Conservation (phyloP, 164 flowering plant species). For the Paratinospora sagittata region DNA sequence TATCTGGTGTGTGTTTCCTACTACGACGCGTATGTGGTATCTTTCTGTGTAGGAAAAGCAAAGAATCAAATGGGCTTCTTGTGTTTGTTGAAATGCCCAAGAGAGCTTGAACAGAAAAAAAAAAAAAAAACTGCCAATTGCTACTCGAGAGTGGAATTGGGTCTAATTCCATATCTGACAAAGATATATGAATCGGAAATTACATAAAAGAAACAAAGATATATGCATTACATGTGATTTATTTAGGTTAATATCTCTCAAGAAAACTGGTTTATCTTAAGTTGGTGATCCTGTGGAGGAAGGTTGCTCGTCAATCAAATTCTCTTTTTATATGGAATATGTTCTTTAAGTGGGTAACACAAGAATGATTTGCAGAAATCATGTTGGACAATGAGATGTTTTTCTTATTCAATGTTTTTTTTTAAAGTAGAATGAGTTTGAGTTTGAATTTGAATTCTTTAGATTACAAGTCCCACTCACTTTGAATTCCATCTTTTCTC, state of each 20-base stretch:
- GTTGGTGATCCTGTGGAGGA: too few relatives aligned
- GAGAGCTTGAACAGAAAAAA: neutral
- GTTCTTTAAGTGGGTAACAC: neutral
- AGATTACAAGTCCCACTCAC: neutral
- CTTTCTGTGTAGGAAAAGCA: neutral
- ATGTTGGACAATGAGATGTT: too few relatives aligned
- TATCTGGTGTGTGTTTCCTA: too few relatives aligned
- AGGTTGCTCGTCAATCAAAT: neutral
- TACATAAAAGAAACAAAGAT: too few relatives aligned
- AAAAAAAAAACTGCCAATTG: neutral
- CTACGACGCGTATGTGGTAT: too few relatives aligned
- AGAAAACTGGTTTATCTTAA: too few relatives aligned
- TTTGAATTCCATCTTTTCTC: slow-evolving; percentile 4
- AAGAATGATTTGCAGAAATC: too few relatives aligned
- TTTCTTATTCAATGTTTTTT: neutral
- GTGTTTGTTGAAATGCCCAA: neutral
- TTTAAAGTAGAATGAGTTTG: too few relatives aligned
- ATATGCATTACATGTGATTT: too few relatives aligned
- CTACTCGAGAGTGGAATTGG: neutral
- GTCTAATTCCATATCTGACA: too few relatives aligned
- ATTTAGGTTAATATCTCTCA: too few relatives aligned
- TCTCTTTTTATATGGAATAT: neutral
- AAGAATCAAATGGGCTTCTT: neutral
- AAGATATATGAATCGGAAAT: too few relatives aligned
- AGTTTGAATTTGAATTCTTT: neutral